Conservation (phyloP, 805 yeast genomes). For the Candida methanosorbosa region DNA sequence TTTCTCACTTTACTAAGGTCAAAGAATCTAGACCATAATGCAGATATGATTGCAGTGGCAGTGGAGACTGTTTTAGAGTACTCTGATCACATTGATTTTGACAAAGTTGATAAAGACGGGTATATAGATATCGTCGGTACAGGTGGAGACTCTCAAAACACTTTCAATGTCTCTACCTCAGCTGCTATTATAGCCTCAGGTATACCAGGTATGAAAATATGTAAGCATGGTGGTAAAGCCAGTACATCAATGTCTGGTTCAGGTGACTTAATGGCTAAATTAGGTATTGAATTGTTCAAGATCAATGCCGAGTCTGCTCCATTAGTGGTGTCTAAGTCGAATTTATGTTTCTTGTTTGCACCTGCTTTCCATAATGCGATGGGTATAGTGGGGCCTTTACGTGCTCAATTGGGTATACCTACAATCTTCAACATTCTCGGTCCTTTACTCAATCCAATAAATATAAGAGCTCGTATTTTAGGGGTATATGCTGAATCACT, state of each 20-base stretch:
- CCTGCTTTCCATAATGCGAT: constrained; percentile 92
- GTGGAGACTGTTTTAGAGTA: constrained; percentile 64
- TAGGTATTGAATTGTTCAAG: constrained; percentile 77
- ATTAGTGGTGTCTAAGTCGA: constrained; percentile 36
- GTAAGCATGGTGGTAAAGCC: constrained; percentile 98
- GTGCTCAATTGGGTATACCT: constrained; percentile 78
- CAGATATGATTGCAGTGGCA: constrained; percentile 81
- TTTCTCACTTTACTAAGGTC: constrained; percentile 73
- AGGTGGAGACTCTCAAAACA: constrained; percentile 97
- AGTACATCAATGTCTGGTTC: constrained; percentile 90
- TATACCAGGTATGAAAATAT: constrained; percentile 51
- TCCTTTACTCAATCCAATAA: constrained; percentile 89
- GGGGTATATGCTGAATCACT: constrained; percentile 80
- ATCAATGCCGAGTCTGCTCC: constrained; percentile 61
- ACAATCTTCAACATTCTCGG: constrained; percentile 92
- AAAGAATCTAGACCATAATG: constrained; percentile 68
- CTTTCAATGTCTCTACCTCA: constrained; percentile 93
- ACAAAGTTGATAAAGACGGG: constrained; percentile 36
- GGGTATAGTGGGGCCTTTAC: constrained; percentile 71
- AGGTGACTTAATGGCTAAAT: constrained; percentile 71
- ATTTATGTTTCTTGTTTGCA: constrained; percentile 73
- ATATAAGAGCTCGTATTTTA: constrained; percentile 65
- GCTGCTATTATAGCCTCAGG: constrained; percentile 94
- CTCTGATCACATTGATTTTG: constrained; percentile 44
- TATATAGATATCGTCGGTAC: constrained; percentile 93